Evolutionary conservation across 352 stramenopile species (phyloP).

Genomic region (Globisporangium camurandrum): DNA sequence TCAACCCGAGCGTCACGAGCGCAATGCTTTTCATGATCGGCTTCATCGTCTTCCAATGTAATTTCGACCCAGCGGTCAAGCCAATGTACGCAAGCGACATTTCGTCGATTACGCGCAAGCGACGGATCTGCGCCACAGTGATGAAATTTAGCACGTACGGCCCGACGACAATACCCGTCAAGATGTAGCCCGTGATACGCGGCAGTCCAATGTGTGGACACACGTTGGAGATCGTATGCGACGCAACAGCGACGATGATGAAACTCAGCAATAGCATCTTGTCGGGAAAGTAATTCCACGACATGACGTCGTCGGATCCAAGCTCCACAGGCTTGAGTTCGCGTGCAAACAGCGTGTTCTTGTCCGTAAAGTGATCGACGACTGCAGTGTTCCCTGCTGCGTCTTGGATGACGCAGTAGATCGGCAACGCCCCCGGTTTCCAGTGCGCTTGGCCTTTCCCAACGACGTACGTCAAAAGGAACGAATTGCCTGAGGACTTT

Average conservation of each 20-base stretch:
- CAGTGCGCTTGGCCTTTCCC: conserved; percentile 40
- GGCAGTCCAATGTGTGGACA: conserved; percentile 51
- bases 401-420: conserved; percentile 45
- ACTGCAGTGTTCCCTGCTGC: conserved; percentile 37
- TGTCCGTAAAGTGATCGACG: conserved; percentile 54
- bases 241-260: conserved; percentile 50
- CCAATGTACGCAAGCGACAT: conserved; percentile 60
- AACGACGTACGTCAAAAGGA: conserved; percentile 53
- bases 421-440: conserved; percentile 47
- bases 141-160: conserved; percentile 59
- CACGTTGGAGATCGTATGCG: conserved; percentile 50
- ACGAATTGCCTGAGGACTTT: conserved; percentile 31
- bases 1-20: conserved; percentile 39
- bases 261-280: conserved; percentile 42
- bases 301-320: conserved; percentile 35
- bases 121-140: conserved; percentile 30
- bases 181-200: conserved; percentile 58
- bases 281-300: conserved; percentile 47
- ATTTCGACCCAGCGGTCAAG: conserved; percentile 47
- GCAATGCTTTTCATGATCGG: conserved; percentile 56
- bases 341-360: conserved; percentile 53
- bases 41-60: conserved; percentile 56
- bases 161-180: conserved; percentile 56
- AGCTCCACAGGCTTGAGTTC: conserved; percentile 58
- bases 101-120: conserved; percentile 55